Evolutionary conservation across 164 flowering plant genomes (phyloP), one percentile per base, ranked within the genome.

Genomic region (Chimonanthus salicifolius): DNA sequence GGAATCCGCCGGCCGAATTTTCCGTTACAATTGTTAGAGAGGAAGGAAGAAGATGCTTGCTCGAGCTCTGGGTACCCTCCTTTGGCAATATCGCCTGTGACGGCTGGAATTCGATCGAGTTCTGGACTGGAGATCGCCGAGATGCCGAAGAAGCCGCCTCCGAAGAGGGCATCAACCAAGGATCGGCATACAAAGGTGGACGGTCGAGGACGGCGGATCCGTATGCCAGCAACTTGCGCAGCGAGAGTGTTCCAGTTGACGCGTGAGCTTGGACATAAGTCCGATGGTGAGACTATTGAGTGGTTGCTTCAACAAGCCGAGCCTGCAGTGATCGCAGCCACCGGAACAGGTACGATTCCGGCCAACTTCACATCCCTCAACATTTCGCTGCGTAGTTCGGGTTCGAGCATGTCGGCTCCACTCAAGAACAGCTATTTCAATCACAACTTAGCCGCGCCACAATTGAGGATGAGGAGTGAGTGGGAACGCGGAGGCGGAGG

Each of bases 291-390:
- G 68, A 91, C 94, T 6, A 89, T 91, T 16, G 90, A 89, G 79
- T 91, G 96, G 96, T 71, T 91, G 33, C 85, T 91, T 1, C 92
- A 90, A 74, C 97, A 92, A 72, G 94, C 97, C 6, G 97, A 92
- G 83, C 94, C 97, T 0, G 78, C 94, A 3, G 91, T 92, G 21
- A 86, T 92, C 63, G 94, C 94, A 6, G 97, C 94, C 80, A 92
- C 94, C 50, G 97, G 97, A 1, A 89, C 97, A 21, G 92, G 94
- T n/a, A 90, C 94, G 4, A 90, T 90, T 74, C 97, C 97, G 8
- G 97, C 97, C n/a, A 90, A 88, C 70, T 88, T 89, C 79, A 85
- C 90, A 1, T 87, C 92, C 9, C 83, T 91, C 4, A 91, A 89
- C 74, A 86, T 88, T 58, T 89, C 97, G 2, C 85, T 87, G n/a